Evolutionary conservation across 805 yeast species (phyloP).

Genomic region (Lachancea thermotolerans): DNA sequence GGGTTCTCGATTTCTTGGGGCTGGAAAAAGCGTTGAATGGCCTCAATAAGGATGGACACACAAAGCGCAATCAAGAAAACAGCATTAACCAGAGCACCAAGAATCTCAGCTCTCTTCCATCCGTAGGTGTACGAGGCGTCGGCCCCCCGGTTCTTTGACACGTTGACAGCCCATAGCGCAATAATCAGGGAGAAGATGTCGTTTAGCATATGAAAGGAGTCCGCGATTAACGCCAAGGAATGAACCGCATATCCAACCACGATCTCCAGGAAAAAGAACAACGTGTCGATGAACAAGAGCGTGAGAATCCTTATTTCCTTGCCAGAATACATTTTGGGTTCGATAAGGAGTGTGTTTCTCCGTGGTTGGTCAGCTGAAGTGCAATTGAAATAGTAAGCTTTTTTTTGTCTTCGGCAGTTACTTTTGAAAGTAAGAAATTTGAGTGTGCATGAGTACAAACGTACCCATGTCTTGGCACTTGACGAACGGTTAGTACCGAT

Average conservation of each 20-base stretch:
- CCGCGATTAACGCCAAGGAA: slow-evolving; percentile 91
- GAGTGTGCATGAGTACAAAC: no score
- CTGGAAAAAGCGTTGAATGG: slow-evolving; percentile 77
- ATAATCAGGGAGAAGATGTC: slow-evolving; percentile 84
- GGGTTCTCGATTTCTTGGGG: slow-evolving; percentile 81
- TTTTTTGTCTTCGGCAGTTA: background rate
- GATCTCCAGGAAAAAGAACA: slow-evolving; percentile 80
- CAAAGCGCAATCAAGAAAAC: slow-evolving; percentile 89
- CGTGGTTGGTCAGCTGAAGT: background rate
- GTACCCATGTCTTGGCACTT: no score
- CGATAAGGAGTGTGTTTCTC: background rate
- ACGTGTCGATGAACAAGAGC: slow-evolving; percentile 66
- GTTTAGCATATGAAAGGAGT: slow-evolving; percentile 95
- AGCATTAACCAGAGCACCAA: slow-evolving; percentile 92
- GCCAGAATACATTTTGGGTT: slow-evolving; percentile 20
- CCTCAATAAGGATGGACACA: slow-evolving; percentile 86
- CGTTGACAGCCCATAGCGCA: slow-evolving; percentile 94
- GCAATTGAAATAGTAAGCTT: background rate
- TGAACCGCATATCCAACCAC: slow-evolving; percentile 85
- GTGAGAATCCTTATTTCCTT: slow-evolving; percentile 70
- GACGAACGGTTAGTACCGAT: no score
- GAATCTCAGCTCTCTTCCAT: slow-evolving; percentile 95
- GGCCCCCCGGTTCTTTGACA: slow-evolving; percentile 73
- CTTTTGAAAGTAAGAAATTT: no score
- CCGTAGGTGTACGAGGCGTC: slow-evolving; percentile 92